Base-by-base conservation (phyloP, 345 rosid species). In the Camelina neglecta region DNA sequence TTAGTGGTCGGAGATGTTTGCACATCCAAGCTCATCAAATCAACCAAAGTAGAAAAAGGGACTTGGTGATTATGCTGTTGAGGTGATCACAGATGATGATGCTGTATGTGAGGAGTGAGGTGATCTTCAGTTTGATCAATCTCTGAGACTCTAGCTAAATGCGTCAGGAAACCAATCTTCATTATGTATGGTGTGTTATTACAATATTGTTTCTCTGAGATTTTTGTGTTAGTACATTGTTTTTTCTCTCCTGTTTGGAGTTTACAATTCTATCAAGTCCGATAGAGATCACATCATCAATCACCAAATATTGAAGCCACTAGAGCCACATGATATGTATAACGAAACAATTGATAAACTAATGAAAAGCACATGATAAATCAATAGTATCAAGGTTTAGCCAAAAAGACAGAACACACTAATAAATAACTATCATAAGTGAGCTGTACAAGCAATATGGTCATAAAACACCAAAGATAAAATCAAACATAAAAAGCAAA, bases 301-400 rank as follows among this genome's bases (percentile, higher is more conserved):
- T 60, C 51, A n/a, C 33, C 21, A 68, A 51, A 51, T 69, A 88
- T 86, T 94, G 86, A 72, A 36, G 82, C 70, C 60, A 76, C 63
- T 36, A 76, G 72, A 72, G 76, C 74, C 55, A 75, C 48, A 65
- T 29, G 24, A 47, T n/a, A 38, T 36, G 35, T 4, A 21, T 21
- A 51, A 38, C 60, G 20, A 70, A 26, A 47, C 47, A 38, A 70
- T 18, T 18, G 0, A 18, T 51, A 47, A 59, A 21, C 23, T 21
- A 21, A 21, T 21, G 23, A 21, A 65, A 48, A 56, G 39, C 59
- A 65, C 48, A 23, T 73, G 58, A 21, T 21, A 21, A 21, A 21
- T 21, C 41, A 75, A 75, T 11, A 0, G 31, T 29, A 23, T 75
- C 64, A 69, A 51, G 56, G 69, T 68, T 42, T 51, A 60, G 69